phyloP scores from a whole-genome alignment of 2,329 filamentous ascomycete genomes.

The Trichothecium sympodiale region DNA sequence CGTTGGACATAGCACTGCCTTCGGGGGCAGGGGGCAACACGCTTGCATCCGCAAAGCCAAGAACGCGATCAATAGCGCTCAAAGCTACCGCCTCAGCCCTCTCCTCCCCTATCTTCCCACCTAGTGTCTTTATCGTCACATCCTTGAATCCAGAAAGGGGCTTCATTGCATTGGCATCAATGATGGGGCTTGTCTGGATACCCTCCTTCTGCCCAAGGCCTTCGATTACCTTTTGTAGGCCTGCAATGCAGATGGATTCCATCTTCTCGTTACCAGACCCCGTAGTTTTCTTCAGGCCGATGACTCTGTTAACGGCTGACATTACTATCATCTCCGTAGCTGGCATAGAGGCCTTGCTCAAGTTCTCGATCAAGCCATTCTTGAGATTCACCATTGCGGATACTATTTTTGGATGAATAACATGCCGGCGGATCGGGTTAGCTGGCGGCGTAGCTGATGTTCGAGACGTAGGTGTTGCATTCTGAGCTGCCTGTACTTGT shows the following conservation, averaged over 20 bases:
- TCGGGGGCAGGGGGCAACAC: conserved; percentile 23
- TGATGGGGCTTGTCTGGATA: conserved; percentile 21
- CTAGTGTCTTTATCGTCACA: conserved; percentile 31
- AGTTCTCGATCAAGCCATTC: conserved; percentile 32
- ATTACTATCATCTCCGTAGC: conserved; percentile 37
- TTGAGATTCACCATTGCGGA: conserved; percentile 33
- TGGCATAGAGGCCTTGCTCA: conserved; percentile 29
- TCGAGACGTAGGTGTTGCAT: conserved; percentile 13
- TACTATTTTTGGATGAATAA: conserved; percentile 33
- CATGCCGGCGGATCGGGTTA: conserved; percentile 13
- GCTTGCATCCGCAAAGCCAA: conserved; percentile 34
- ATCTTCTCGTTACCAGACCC: conserved; percentile 32
- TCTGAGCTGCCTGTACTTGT: conserved; percentile 3
- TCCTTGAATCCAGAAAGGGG: conserved; percentile 33
- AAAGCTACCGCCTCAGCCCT: conserved; percentile 35
- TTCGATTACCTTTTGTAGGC: conserved; percentile 28
- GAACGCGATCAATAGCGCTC: conserved; percentile 38
- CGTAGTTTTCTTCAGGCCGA: conserved; percentile 33
- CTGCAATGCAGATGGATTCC: conserved; percentile 34
- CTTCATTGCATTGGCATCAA: conserved; percentile 28
- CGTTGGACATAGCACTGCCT: conserved; percentile 15
- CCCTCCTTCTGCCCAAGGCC: conserved; percentile 27
- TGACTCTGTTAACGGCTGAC: conserved; percentile 39
- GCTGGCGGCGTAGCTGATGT: conserved; percentile 15
- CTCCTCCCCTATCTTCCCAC: conserved; percentile 24